Evolutionary conservation across 2,329 filamentous ascomycete species (phyloP).

Genomic region (Lizonia empirigonia): DNA sequence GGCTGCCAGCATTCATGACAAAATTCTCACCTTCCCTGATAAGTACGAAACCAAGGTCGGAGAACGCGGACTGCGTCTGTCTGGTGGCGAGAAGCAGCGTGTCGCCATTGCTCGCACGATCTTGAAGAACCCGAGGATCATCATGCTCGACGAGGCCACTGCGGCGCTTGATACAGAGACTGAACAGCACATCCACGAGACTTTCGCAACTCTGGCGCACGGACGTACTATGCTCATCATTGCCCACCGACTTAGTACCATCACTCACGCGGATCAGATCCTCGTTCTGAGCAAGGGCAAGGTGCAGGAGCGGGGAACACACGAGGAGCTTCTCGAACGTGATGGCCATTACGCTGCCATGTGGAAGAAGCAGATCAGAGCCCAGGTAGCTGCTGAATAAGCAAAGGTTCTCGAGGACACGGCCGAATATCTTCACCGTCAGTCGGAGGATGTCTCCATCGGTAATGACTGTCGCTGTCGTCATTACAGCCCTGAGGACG

Average conservation of each 20-base stretch:
- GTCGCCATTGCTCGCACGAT: constrained; percentile 94
- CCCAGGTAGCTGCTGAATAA: constrained; percentile 57
- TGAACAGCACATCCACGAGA: constrained; percentile 89
- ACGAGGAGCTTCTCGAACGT: constrained; percentile 56
- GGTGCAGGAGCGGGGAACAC: constrained; percentile 58
- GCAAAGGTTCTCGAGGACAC: constrained; percentile 57
- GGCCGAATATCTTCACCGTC: constrained; percentile 55
- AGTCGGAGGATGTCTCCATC: constrained; percentile 53
- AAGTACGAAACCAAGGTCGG: constrained; percentile 89
- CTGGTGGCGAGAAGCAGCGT: constrained; percentile 90
- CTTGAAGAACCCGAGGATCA: constrained; percentile 87
- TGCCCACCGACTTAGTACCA: constrained; percentile 70
- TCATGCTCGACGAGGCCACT: constrained; percentile 91
- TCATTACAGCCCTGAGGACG: constrained; percentile 42
- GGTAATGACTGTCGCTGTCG: constrained; percentile 49
- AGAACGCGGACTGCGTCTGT: constrained; percentile 83
- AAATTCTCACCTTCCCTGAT: constrained; percentile 86
- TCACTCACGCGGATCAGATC: constrained; percentile 62
- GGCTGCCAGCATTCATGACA: constrained; percentile 90
- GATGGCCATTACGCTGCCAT: constrained; percentile 55
- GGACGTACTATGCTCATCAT: constrained; percentile 95
- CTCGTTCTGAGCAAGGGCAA: constrained; percentile 60
- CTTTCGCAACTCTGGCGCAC: constrained; percentile 78
- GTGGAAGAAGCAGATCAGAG: constrained; percentile 60
- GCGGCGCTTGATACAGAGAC: constrained; percentile 91